Evolutionary conservation across 441 rosid species (phyloP), one percentile per base, ranked within the genome.

Genomic region (Erodium texanum): DNA sequence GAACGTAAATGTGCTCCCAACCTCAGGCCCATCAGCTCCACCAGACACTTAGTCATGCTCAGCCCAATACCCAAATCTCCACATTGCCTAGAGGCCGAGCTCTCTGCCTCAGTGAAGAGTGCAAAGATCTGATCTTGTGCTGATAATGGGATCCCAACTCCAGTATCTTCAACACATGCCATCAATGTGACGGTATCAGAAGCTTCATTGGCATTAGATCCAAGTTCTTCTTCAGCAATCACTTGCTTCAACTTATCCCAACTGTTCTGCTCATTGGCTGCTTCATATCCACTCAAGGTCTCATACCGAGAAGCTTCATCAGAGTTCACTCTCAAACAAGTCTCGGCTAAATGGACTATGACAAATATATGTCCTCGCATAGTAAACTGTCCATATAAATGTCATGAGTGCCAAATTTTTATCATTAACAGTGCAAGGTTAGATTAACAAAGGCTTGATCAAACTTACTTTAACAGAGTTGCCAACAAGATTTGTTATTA

Each of bases 21-120:
- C 67, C 14, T 84, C 76, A 34, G 96, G 97, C 48, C 48, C 99
- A 94, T 94, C 72, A 91, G 84, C 79, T 89, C 96, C 10, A 89
- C 96, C 50, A 94, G 84, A 67, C 97, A 91, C 81, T 88, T 91
- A 66, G 91, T 91, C 68, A 94, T 94, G 77, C 99, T 94, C 82
- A 94, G 82, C 62, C 99, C 99, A 75, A 94, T 94, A 19, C 99
- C 99, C 0, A 97, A 91, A 64, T 97, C 99, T 63, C 99, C 99
- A 54, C 84, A 86, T 62, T 81, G 77, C 75, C 99, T 80, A 43
- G 99, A 94, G 48, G 99, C 91, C 32, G 99, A 94, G 78, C 97
- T 91, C 71, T 91, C 99, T 11, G 93, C 99, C 81, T 94, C 97
- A 89, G 91, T 85, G 73, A 94, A 94, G 22, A 97, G 99, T 86